Evolutionary conservation across 306 rosid species (phyloP), one percentile per base, ranked within the genome.

Genomic region (Phaseolus lunatus): DNA sequence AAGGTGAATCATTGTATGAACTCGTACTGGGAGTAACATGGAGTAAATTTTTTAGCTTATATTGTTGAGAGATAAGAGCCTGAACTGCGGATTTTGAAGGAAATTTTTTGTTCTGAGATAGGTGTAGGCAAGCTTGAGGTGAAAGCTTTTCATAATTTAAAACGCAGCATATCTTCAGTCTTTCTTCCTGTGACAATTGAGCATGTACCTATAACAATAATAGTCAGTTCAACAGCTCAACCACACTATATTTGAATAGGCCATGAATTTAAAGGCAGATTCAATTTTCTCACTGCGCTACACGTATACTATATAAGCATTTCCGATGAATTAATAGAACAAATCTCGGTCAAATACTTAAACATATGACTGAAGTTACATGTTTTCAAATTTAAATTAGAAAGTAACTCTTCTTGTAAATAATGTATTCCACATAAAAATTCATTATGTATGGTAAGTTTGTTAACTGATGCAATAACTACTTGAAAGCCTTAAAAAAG

Each of bases 101-200:
- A 68, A 92, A 92, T 23, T 86, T 89, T 75, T 64, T 59, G 84
- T 90, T 95, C 78, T 84, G 84, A 19, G 92, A 88, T 72, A 95
- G 86, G 72, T 84, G 92, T 75, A 84, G 3, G 67, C 86, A 86
- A 49, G 87, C 78, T 79, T 95, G 87, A 15, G 86, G 81, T 22
- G 97, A 95, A 75, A 95, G 94, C 85, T 92, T 95, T 80, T 87
- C 92, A 62, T 85, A 84, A 72, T 88, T 92, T 82, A 95, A 75
- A 31, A 86, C 87, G 65, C 88, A 63, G 67, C 97, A 92, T 65
- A 95, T 80, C 78, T 86, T 90, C 83, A 87, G 26, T 86, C 83
- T 92, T 61, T 92, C 94, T 67, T 90, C 97, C 84, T 90, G 90
- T 7, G 91, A 85, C 72, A 95, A 75, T 81, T 87, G 89, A 69